Base-by-base conservation (phyloP, 768 basidiomycete genomes). In the Leccinum sublutescens region DNA sequence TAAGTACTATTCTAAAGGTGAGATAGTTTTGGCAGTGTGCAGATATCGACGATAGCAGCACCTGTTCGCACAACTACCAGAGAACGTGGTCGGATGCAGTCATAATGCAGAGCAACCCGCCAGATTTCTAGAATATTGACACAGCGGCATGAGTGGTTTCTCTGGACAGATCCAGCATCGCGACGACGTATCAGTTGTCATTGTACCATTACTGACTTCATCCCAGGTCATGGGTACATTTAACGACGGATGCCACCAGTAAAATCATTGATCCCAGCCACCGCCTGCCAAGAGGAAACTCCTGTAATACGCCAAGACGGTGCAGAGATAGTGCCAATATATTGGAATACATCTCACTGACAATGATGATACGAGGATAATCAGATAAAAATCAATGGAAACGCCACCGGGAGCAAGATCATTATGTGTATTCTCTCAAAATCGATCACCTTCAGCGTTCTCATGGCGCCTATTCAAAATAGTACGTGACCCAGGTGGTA, bases 401-500 rank as follows among this genome's bases (percentile, higher is more conserved):
- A 23, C 11, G 12, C 29, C 34, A 11, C 21, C 40, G 40, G 40
- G 40, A 33, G 11, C 15, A 12, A 50, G 25, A 23, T 14, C 5
- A 45, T 8, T 25, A 56, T 55, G 40, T 52, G 48, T 19, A 31
- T 52, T 31, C 50, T 50, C 40, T 29, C 51, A 27, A 34, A 25
- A 12, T 29, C 5, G 33, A 27, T 33, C 14, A 9, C n/a, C n/a
- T 9, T 15, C 21, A 45, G 17, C 6, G 31, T 52, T 65, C 52
- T 52, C 52, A 60, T 61, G 58, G 40, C 9, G 17, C 51, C 56
- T 45, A 53, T 27, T 59, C 52, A 47, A 38, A 51, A 25, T 25
- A 25, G 25, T 48, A 23, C 54, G 52, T 60, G 40, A 43, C 29
- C 52, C 36, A 4, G 5, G 40, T 34, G 38, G 58, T 60, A 31